A percentile compares a stretch with the other conserved stretches of the same genome.
Evolutionary conservation across 108 stramenopile species (phyloP).

Genomic region (Nitzschia sp.): DNA sequence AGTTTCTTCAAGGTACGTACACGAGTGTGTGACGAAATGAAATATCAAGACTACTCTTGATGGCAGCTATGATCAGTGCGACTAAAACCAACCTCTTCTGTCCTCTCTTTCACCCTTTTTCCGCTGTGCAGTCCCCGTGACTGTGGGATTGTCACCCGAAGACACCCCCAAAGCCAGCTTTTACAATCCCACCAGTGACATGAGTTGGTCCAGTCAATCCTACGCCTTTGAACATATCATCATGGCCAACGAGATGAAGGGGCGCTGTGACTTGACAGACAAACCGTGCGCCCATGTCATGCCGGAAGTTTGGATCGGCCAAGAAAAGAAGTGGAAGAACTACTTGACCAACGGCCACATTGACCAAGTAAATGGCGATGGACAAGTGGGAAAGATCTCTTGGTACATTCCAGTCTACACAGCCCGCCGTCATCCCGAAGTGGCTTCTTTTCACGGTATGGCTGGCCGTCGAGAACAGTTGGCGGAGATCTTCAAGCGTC

Average conservation of each 20-base stretch:
- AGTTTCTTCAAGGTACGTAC: too few relatives aligned
- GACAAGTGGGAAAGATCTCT: constrained; percentile 32
- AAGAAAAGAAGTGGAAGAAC: constrained; percentile 1
- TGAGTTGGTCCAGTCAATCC: neutral
- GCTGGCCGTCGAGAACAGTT: constrained; percentile 26
- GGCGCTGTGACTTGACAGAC: neutral
- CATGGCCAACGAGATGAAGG: constrained; percentile 6
- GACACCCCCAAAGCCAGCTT: neutral
- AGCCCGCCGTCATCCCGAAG: constrained; percentile 21
- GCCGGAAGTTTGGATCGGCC: constrained; percentile 33
- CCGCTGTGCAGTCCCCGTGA: constrained; percentile 31
- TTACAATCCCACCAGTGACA: neutral
- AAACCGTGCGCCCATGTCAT: constrained; percentile 30
- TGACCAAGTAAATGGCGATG: constrained; percentile 29
- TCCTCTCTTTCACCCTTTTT: too few relatives aligned
- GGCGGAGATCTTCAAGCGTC: constrained; percentile 32
- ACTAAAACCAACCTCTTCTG: too few relatives aligned
- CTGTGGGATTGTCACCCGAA: constrained; percentile 16
- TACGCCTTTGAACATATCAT: constrained; percentile 4
- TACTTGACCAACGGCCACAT: constrained; percentile 10
- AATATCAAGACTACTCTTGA: too few relatives aligned
- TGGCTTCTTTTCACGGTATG: constrained; percentile 32
- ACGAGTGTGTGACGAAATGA: too few relatives aligned
- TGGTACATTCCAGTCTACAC: constrained; percentile 40
- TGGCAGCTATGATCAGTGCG: too few relatives aligned